Evolutionary conservation across 352 stramenopile species (phyloP), one percentile per base, ranked within the genome.

Genomic region (Pythium oligandrum): DNA sequence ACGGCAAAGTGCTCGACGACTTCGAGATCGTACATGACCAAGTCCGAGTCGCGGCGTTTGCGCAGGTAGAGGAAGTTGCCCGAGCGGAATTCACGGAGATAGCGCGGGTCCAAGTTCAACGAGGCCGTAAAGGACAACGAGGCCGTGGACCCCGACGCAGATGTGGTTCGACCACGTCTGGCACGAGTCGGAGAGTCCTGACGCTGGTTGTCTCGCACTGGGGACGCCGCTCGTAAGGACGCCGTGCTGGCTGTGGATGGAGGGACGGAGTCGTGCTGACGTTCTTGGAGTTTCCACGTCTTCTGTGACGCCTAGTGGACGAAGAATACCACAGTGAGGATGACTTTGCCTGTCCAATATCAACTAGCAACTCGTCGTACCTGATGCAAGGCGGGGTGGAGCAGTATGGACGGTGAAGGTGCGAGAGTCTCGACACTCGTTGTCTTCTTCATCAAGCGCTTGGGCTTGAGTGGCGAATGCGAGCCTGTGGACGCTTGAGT

Each of bases 11-110:
- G 84, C 54, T 91, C 80, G 17, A 90, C 80, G 5, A 93, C 80
- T 61, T 93, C 72, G 11, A 93, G 71, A 31, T 79, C 78, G 53
- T 93, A 93, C 76, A 93, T 90, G 34, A 91, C 66, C 4, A 89
- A 56, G 53, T 90, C 80, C 7, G 73, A 70, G 51, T 88, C 63
- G 8, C 57, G 61, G 38, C 82, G 78, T 54, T 84, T 84, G 48
- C 80, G 76, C 4, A 93, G 53, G 44, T 93, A 93, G 32, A 93
- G 55, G 66, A 93, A 93, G 57, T 91, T 93, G 4, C 83, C 80
- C 30, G 68, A 73, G 39, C 78, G 74, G 65, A 93, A 90, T 64
- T 91, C 83, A 7, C 59, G 66, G 9, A 93, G 54, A 55, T 90
- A 91, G 26, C 78, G 71, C 3, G 80, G 71, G 56, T 90, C 78